phyloP scores from a whole-genome alignment of 2,329 filamentous ascomycete species.

The Colletotrichum scovillei region DNA sequence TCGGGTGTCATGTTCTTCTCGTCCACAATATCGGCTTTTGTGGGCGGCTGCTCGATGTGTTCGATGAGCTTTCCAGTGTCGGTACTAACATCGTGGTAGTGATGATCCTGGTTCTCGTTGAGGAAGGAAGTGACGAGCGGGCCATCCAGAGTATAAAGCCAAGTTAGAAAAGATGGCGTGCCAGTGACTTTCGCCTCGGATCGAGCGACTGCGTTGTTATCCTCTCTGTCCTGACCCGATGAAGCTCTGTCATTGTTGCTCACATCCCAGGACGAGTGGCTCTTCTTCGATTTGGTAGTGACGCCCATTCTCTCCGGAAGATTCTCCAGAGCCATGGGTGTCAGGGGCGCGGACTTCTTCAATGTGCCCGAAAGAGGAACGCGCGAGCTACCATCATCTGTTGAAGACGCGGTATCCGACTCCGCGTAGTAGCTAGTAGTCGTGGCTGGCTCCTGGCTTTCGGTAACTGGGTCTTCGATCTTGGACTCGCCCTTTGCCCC shows the following conservation, averaged over 20 bases:
- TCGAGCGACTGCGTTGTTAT: neutral
- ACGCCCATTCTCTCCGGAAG: neutral
- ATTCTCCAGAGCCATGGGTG: neutral
- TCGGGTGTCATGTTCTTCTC: constrained; percentile 15
- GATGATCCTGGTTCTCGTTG: constrained; percentile 36
- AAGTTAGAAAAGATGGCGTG: neutral
- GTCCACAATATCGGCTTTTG: constrained; percentile 37
- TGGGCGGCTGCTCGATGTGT: constrained; percentile 46
- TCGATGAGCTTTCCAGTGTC: constrained; percentile 47
- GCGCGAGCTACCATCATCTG: neutral
- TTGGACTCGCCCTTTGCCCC: neutral
- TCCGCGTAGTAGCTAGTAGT: neutral
- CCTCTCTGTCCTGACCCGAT: neutral
- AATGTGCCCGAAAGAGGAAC: neutral
- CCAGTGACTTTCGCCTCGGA: no score
- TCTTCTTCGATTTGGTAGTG: constrained; percentile 15
- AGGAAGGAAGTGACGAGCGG: neutral
- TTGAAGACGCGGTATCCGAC: neutral
- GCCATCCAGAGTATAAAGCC: neutral
- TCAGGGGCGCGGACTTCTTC: neutral
- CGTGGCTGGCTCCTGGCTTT: neutral
- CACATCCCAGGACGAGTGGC: constrained; percentile 25
- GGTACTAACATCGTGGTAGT: constrained; percentile 50
- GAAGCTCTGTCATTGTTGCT: constrained; percentile 1
- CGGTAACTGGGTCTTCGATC: neutral